Percentiles rank a stretch among this genome's conserved stretches.
phyloP scores from a whole-genome alignment of 2,329 filamentous ascomycete genomes.

The Penicillium paneum region DNA sequence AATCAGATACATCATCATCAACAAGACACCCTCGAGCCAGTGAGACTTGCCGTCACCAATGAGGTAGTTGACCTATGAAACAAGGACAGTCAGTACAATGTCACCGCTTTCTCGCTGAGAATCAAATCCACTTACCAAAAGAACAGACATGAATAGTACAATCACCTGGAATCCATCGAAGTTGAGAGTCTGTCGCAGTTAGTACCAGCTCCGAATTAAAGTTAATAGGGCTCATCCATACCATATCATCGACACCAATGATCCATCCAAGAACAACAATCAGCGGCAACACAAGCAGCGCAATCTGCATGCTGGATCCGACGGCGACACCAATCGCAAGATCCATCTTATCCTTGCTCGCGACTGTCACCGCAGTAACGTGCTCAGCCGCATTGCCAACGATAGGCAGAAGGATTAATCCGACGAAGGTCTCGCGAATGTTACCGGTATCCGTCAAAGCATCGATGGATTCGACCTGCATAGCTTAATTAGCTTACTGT shows the following conservation, averaged over 20 bases:
- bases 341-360: conserved; percentile 67
- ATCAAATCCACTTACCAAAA: conserved; percentile 35
- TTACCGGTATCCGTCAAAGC: conserved; percentile 48
- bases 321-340: conserved; percentile 64
- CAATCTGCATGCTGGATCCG: conserved; percentile 65
- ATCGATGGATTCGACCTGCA: conserved; percentile 53
- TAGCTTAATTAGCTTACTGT: not conserved
- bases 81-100: conserved; percentile 5
- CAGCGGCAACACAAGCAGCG: conserved; percentile 59
- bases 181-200: conserved; percentile 56
- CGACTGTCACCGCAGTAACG: conserved; percentile 60
- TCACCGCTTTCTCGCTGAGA: not conserved
- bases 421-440: conserved; percentile 60
- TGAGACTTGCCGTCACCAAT: conserved; percentile 59
- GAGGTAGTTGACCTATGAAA: conserved; percentile 57
- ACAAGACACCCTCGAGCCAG: conserved; percentile 60
- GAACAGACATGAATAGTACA: conserved; percentile 55
- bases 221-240: conserved; percentile 12
- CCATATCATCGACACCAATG: conserved; percentile 58
- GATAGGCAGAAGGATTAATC: conserved; percentile 62
- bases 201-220: conserved; percentile 3
- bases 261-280: conserved; percentile 62
- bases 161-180: conserved; percentile 87
- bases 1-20: conserved; percentile 60
- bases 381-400: conserved; percentile 66